Conservation (phyloP, 2,329 filamentous ascomycete species). For the Phoma sp. region DNA sequence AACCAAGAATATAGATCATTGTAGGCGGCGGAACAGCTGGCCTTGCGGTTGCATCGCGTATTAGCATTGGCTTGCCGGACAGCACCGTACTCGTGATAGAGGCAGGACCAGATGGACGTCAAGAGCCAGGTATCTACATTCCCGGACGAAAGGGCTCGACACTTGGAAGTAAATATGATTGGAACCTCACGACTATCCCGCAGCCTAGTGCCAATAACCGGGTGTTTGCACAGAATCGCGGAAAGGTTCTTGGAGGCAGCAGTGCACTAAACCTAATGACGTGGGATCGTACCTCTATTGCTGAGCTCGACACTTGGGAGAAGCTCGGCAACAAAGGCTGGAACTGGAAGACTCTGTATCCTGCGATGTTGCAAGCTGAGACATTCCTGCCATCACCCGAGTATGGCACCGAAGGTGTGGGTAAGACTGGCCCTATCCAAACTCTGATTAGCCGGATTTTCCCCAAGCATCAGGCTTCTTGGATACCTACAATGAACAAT, state of each 20-base stretch:
- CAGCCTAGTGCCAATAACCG: constrained; percentile 53
- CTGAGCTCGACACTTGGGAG: constrained; percentile 46
- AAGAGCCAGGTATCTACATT: constrained; percentile 36
- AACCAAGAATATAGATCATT: constrained; percentile 18
- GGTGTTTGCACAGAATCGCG: constrained; percentile 53
- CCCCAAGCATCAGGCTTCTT: constrained; percentile 54
- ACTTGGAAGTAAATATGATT: constrained; percentile 37
- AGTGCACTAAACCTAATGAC: constrained; percentile 54
- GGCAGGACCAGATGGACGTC: constrained; percentile 38
- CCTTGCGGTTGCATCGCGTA: constrained; percentile 39
- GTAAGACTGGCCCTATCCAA: constrained; percentile 41
- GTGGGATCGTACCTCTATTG: constrained; percentile 40
- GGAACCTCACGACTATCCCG: constrained; percentile 56
- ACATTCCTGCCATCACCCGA: constrained; percentile 36
- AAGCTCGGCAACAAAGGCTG: constrained; percentile 41
- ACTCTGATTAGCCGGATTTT: constrained; percentile 53
- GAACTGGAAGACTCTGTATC: constrained; percentile 42
- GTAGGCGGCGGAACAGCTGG: constrained; percentile 40
- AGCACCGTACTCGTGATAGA: constrained; percentile 35
- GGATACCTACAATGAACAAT: constrained; percentile 56
- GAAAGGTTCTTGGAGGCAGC: constrained; percentile 59
- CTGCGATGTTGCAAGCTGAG: constrained; percentile 45
- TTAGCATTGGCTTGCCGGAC: constrained; percentile 42
- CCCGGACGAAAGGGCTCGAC: constrained; percentile 40
- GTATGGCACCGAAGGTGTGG: constrained; percentile 40